Percentiles rank a stretch among this genome's conserved stretches.
Conservation (phyloP, 371 early-diverging fungal genomes). For the Conidiobolus incongruus region DNA sequence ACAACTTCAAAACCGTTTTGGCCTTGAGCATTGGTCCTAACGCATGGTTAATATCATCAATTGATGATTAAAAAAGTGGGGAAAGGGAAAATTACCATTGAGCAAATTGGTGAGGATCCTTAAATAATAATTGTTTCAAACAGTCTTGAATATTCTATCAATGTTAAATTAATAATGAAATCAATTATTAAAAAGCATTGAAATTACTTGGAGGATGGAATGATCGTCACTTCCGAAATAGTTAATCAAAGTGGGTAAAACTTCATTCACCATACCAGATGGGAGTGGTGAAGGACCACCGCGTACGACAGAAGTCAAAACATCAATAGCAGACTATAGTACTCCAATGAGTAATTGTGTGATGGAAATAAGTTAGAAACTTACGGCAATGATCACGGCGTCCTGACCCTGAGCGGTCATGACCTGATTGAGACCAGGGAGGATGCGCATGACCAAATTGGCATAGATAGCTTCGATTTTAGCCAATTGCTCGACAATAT, state of each 20-base stretch:
- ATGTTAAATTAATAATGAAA: no score
- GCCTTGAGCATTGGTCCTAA: no score
- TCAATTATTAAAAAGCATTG: no score
- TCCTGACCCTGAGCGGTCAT: conserved; percentile 19
- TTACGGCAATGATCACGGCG: conserved; percentile 24
- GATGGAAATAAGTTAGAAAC: conserved; percentile 4
- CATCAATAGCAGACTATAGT: conserved; percentile 40
- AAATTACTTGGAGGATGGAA: no score
- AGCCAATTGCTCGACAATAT: conserved; percentile 54
- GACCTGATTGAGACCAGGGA: conserved; percentile 40
- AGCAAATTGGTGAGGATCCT: no score
- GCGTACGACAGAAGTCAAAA: conserved; percentile 34
- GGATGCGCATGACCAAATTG: conserved; percentile 32
- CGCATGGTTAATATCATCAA: no score
- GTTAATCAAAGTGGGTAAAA: conserved; percentile 63
- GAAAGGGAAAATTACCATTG: no score
- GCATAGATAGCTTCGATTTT: conserved; percentile 29
- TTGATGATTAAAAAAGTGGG: no score
- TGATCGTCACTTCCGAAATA: no score
- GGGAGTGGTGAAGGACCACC: conserved; percentile 49
- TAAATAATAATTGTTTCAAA: no score
- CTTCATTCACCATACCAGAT: conserved; percentile 34
- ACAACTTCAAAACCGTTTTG: no score
- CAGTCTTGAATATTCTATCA: no score
- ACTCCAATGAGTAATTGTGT: background rate